Percentiles rank a stretch among this genome's conserved stretches.
These are phyloP conservation scores for Aegle marmelos DNA, from an alignment of 345 rosid species.

Conservation along the genomic window DNA sequence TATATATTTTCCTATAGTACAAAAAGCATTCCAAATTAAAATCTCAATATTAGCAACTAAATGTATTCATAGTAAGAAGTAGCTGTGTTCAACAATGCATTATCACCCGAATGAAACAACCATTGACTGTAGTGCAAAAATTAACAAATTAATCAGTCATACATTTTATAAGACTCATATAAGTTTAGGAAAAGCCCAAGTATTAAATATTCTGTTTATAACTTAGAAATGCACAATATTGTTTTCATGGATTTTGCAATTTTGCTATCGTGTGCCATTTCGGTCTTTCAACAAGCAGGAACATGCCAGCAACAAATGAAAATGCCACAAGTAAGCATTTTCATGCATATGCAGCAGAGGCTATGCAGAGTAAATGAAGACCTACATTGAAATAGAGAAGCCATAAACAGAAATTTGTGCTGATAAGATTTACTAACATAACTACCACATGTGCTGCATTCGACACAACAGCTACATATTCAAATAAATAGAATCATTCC, in stretches of 20 bases:
- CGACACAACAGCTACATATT: not conserved
- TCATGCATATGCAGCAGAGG: not conserved
- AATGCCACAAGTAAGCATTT: not conserved
- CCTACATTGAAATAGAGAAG: not conserved
- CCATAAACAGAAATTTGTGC: not conserved
- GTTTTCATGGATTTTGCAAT: not conserved
- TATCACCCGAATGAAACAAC: not conserved
- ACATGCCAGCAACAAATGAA: not conserved
- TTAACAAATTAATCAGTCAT: not conserved
- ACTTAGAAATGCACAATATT: not conserved
- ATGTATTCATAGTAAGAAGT: not conserved
- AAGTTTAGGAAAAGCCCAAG: not conserved
- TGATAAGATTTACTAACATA: not conserved
- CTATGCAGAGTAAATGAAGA: not conserved
- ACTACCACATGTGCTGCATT: not conserved
- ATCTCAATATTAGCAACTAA: not conserved
- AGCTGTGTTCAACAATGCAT: not conserved
- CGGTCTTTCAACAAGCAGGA: not conserved
- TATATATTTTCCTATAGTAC: not conserved
- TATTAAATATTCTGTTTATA: not conserved
- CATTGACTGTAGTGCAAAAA: not conserved
- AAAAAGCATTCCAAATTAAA: not conserved
- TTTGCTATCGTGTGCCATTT: not conserved
- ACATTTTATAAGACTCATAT: not conserved
- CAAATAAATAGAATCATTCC: slow-evolving; percentile 3